Evolutionary conservation across 148 eudicot genomes (phyloP).

Genomic region (Chenopodium album): DNA sequence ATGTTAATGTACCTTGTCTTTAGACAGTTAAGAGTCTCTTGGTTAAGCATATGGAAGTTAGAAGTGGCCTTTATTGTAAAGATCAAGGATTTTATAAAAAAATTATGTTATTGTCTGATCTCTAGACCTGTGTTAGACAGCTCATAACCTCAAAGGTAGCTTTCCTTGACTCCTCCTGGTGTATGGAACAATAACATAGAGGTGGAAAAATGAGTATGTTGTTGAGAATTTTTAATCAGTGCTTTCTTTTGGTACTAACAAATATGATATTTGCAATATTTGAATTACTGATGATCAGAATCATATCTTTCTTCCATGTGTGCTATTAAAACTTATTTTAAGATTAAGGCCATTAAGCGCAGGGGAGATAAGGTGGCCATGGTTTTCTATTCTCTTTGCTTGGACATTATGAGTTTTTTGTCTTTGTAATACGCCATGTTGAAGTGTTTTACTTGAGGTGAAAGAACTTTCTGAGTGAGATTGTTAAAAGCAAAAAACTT

Average conservation of each 20-base stretch:
- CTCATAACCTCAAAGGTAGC: neutral
- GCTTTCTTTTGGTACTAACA: too few species aligned
- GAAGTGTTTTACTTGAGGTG: neutral
- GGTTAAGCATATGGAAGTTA: neutral
- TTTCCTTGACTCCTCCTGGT: neutral
- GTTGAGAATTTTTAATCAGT: too few species aligned
- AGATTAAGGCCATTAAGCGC: too few species aligned
- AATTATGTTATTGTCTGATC: neutral
- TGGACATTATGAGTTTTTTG: neutral
- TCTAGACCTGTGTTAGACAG: neutral
- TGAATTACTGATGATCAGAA: neutral
- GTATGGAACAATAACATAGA: neutral
- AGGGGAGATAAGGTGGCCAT: neutral
- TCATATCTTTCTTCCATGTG: neutral
- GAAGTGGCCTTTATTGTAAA: neutral
- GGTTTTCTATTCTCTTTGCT: neutral
- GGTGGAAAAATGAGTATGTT: too few species aligned
- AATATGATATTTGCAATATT: too few species aligned
- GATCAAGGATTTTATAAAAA: neutral
- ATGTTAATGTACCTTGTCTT: neutral
- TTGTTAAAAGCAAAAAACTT: neutral
- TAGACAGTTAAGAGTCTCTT: neutral
- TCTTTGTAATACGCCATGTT: neutral
- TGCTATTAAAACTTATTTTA: too few species aligned
- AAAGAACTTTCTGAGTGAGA: neutral